phyloP scores from a whole-genome alignment of 352 stramenopile species.

The Globisporangium orthogonon region DNA sequence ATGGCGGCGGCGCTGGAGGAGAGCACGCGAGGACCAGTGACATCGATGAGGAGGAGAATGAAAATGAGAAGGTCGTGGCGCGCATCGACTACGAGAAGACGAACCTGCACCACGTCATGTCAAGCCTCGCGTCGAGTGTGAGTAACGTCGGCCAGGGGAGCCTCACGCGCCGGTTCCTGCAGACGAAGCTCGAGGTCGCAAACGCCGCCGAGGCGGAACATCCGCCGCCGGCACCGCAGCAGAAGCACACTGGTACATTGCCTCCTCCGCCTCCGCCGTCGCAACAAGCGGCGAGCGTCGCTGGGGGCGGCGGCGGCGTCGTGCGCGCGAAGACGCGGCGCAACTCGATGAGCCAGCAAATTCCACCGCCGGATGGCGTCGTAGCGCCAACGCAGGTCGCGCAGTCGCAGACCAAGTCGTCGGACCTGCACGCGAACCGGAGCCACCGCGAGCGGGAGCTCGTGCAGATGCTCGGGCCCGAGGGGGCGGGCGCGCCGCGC shows the following conservation, averaged over 20 bases:
- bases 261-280: slow-evolving; percentile 15
- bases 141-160: slow-evolving; percentile 70
- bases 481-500: slow-evolving; percentile 65
- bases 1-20: not conserved
- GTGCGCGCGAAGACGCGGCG: slow-evolving; percentile 23
- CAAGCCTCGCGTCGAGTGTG: slow-evolving; percentile 71
- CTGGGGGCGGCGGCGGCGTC: slow-evolving; percentile 3
- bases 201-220: slow-evolving; percentile 1
- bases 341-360: slow-evolving; percentile 22
- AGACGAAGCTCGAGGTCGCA: slow-evolving; percentile 25
- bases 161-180: slow-evolving; percentile 60
- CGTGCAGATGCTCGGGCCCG: slow-evolving; percentile 66
- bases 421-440: slow-evolving; percentile 61
- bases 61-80: slow-evolving; percentile 29
- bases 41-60: slow-evolving; percentile 26
- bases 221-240: not conserved
- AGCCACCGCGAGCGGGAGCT: slow-evolving; percentile 82
- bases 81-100: slow-evolving; percentile 66
- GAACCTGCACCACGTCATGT: slow-evolving; percentile 82
- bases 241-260: not conserved
- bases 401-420: slow-evolving; percentile 39
- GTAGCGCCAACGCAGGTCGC: slow-evolving; percentile 22
- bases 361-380: slow-evolving; percentile 4
- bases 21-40: no score
- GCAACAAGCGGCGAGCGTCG: slow-evolving; percentile 6